Percentiles rank a stretch among this genome's conserved stretches.
phyloP scores from a whole-genome alignment of 345 rosid species.

The Moringa oleifera region DNA sequence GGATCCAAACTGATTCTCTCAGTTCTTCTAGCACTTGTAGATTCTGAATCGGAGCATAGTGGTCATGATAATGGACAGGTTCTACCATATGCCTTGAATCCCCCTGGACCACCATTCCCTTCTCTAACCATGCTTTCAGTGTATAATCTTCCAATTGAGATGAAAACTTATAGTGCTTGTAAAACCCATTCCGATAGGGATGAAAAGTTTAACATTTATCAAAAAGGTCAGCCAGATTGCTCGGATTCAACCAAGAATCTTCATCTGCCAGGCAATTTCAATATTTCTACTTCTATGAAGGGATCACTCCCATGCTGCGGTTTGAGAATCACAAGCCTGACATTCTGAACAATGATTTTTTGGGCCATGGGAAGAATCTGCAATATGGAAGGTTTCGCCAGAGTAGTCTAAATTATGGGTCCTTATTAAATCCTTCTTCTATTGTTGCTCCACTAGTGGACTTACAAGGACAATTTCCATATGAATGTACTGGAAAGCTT shows the following conservation, averaged over 20 bases:
- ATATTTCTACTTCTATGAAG: constrained; percentile 5
- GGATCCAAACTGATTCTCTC: constrained; percentile 10
- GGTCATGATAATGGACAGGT: neutral
- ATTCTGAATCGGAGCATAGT: constrained; percentile 9
- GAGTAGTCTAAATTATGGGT: constrained; percentile 1
- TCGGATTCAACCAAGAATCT: constrained; percentile 4
- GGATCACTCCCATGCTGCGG: constrained; percentile 4
- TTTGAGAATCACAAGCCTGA: constrained; percentile 14
- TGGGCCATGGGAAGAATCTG: constrained; percentile 24
- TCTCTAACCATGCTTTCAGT: constrained; percentile 19
- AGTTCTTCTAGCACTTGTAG: constrained; percentile 9
- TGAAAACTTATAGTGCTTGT: constrained; percentile 6
- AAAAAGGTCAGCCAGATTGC: neutral
- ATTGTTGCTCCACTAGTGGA: constrained; percentile 14
- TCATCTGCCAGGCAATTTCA: constrained; percentile 5
- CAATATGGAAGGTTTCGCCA: constrained; percentile 25
- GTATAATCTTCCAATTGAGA: constrained; percentile 19
- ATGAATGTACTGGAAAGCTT: constrained; percentile 17
- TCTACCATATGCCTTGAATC: constrained; percentile 15
- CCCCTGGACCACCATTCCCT: constrained; percentile 21
- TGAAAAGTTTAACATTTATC: neutral
- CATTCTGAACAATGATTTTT: constrained; percentile 22
- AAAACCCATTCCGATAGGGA: neutral
- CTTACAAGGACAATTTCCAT: constrained; percentile 12
- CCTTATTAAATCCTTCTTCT: constrained; percentile 9